Evolutionary conservation across 2,329 filamentous ascomycete species (phyloP).

Genomic region (Fusarium denticulatum): DNA sequence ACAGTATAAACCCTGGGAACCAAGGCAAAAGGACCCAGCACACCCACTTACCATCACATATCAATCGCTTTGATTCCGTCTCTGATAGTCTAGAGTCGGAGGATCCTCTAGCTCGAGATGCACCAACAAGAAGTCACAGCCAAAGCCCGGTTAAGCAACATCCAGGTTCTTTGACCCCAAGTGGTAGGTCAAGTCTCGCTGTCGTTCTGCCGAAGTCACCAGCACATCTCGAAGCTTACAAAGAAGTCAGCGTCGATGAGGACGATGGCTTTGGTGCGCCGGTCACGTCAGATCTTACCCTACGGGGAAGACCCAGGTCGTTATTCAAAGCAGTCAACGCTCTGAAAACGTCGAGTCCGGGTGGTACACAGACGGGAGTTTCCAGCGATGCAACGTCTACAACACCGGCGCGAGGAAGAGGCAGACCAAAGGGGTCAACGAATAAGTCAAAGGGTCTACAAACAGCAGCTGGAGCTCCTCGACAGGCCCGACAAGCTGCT

Average conservation of each 20-base stretch:
- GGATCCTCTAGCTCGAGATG: constrained; percentile 30
- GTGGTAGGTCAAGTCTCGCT: constrained; percentile 21
- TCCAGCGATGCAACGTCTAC: constrained; percentile 17
- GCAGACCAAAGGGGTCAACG: constrained; percentile 60
- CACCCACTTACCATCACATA: background rate
- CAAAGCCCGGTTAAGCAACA: constrained; percentile 15
- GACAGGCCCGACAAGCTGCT: constrained; percentile 37
- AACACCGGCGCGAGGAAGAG: constrained; percentile 39
- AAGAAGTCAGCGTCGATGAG: constrained; percentile 1
- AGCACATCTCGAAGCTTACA: background rate
- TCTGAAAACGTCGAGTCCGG: background rate
- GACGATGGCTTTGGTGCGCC: constrained; percentile 10
- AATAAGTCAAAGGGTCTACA: constrained; percentile 44
- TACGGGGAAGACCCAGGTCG: constrained; percentile 14
- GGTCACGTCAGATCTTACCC: constrained; percentile 37
- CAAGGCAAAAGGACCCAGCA: background rate
- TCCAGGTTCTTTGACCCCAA: background rate
- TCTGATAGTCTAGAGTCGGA: constrained; percentile 30
- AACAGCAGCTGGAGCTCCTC: constrained; percentile 36
- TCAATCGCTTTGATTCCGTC: background rate
- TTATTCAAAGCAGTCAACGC: constrained; percentile 5
- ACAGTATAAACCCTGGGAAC: background rate
- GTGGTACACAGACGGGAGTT: background rate
- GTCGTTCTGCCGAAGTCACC: constrained; percentile 36
- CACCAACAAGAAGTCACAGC: constrained; percentile 11